phyloP scores from a whole-genome alignment of 2,329 filamentous ascomycete genomes.

The Huntiella omanensis region DNA sequence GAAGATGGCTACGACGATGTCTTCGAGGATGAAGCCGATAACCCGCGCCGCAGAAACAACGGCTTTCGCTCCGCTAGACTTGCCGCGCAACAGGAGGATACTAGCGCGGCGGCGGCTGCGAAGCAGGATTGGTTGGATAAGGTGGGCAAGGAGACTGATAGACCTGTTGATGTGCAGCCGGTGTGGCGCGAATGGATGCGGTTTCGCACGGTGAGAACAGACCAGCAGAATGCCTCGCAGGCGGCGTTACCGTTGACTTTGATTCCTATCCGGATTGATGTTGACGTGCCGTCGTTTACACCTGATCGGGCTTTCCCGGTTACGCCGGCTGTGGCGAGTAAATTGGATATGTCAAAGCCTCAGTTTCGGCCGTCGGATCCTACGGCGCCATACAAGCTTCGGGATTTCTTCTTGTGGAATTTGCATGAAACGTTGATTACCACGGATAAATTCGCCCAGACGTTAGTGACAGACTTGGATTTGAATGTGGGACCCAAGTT shows the following conservation, averaged over 20 bases:
- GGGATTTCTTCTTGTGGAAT: slow-evolving; percentile 97
- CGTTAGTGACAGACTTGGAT: slow-evolving; percentile 80
- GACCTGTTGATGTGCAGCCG: slow-evolving; percentile 68
- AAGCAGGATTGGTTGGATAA: slow-evolving; percentile 51
- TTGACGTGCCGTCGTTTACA: slow-evolving; percentile 68
- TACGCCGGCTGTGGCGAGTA: slow-evolving; percentile 26
- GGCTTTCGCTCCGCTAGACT: slow-evolving; percentile 60
- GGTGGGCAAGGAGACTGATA: slow-evolving; percentile 61
- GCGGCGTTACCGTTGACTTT: slow-evolving; percentile 71
- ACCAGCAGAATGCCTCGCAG: slow-evolving; percentile 42
- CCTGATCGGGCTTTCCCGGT: slow-evolving; percentile 46
- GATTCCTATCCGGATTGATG: slow-evolving; percentile 89
- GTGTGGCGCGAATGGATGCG: slow-evolving; percentile 97
- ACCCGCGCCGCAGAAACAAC: slow-evolving; percentile 58
- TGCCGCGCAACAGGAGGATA: slow-evolving; percentile 41
- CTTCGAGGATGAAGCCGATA: slow-evolving; percentile 52
- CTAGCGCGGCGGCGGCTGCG: slow-evolving; percentile 24
- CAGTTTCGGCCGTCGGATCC: slow-evolving; percentile 64
- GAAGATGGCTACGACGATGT: slow-evolving; percentile 84
- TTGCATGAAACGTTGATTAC: slow-evolving; percentile 86
- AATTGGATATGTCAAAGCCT: slow-evolving; percentile 52
- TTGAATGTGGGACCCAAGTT: slow-evolving; percentile 55
- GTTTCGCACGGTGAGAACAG: slow-evolving; percentile 33
- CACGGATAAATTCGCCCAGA: slow-evolving; percentile 86
- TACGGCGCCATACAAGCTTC: slow-evolving; percentile 70